Evolutionary conservation across 2,329 filamentous ascomycete genomes (phyloP), one percentile per base, ranked within the genome.

Genomic region (Botryotinia calthae): DNA sequence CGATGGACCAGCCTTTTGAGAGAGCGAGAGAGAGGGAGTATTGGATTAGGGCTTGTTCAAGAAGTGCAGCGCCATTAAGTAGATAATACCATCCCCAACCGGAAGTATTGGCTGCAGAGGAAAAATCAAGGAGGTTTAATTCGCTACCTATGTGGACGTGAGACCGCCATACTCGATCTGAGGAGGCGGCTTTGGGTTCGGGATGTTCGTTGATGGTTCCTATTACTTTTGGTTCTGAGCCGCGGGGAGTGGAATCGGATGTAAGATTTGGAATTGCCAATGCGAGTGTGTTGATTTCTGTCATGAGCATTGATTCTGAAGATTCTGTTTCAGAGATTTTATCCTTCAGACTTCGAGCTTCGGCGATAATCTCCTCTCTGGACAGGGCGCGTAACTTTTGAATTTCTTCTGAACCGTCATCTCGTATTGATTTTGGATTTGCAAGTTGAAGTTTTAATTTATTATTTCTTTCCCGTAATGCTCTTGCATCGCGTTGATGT

Each of bases 41-140:
- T 81, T 95, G 91, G 20, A 98, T 85, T 4, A 99, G 87, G 0
- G 96, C 96, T 81, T 98, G 95, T 83, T 99, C 96, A n/a, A 99
- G 87, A 81, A 96, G 89, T 0, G 95, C 95, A 14, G 90, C 96
- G 79, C 97, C 95, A 80, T 95, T 93, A n/a, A 93, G 86, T 18
- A 99, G 89, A 82, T 94, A 98, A 84, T 99, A 99, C 93, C 94
- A 99, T 1, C 96, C 96, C 95, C 95, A 99, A 54, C 96, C 96
- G 5, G 91, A 93, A 1, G 93, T 91, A n/a, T 88, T 90, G 2
- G 91, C 91, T 8, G 94, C 94, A 73, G 88, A 90, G 8, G 91
- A 86, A 80, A 99, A 98, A 83, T 99, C 95, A 69, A 99, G 86
- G n/a, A 99, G 87, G 48, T 91, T 90, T n/a, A 99, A 88, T 79